phyloP scores from a whole-genome alignment of 2,329 filamentous ascomycete genomes.

The Monosporascus ibericus region DNA sequence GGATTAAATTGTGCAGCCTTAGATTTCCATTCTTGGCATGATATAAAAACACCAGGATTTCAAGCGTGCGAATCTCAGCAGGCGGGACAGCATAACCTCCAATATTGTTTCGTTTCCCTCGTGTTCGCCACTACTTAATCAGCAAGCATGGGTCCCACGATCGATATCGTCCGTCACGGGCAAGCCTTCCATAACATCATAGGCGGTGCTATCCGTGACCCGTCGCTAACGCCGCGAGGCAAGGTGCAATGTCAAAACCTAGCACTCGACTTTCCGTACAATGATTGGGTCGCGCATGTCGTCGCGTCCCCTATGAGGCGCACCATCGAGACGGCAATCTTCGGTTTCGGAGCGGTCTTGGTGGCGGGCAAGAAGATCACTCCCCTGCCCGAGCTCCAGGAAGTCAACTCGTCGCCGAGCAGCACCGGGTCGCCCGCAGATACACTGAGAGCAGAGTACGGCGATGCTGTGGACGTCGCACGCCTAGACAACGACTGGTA shows the following conservation, averaged over 20 bases:
- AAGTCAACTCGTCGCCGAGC: slow-evolving; percentile 65
- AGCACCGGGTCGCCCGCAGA: slow-evolving; percentile 60
- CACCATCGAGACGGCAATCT: slow-evolving; percentile 68
- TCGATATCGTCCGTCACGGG: slow-evolving; percentile 66
- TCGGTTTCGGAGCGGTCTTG: slow-evolving; percentile 47
- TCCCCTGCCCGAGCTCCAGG: slow-evolving; percentile 71
- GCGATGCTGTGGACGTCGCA: slow-evolving; percentile 51
- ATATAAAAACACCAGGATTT: too few species aligned
- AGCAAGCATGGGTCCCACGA: slow-evolving; percentile 38
- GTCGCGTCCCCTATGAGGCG: slow-evolving; percentile 72
- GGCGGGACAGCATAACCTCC: too few species aligned
- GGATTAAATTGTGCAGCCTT: too few species aligned
- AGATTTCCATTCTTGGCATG: too few species aligned
- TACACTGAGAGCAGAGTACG: slow-evolving; percentile 51
- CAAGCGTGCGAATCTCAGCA: too few species aligned
- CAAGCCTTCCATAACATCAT: slow-evolving; percentile 74
- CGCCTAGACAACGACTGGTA: slow-evolving; percentile 63
- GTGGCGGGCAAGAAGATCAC: slow-evolving; percentile 40
- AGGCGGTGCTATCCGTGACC: slow-evolving; percentile 66
- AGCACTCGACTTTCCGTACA: slow-evolving; percentile 52
- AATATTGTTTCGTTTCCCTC: too few species aligned
- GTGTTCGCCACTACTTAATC: too few species aligned
- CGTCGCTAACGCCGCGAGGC: slow-evolving; percentile 65
- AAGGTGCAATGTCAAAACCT: slow-evolving; percentile 64
- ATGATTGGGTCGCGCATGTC: slow-evolving; percentile 56